Percentiles rank a stretch among this genome's conserved stretches.
Evolutionary conservation across 495 filamentous ascomycete species (phyloP).

Genomic region (Barbatosphaeria neglecta): DNA sequence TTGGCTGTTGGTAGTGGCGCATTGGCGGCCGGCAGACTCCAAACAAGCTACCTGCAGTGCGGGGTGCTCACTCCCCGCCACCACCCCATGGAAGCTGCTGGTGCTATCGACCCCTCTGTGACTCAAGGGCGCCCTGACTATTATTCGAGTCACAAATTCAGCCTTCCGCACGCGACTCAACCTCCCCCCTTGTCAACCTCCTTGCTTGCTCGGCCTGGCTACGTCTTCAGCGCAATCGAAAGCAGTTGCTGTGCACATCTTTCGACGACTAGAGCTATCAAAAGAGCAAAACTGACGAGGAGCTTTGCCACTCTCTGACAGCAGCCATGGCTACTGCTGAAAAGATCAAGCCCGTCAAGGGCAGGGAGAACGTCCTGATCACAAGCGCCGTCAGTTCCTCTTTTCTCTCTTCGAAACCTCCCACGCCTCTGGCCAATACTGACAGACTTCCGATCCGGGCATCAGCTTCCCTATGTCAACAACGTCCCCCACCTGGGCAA

Average conservation of each 20-base stretch:
- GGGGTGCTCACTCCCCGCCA: no score
- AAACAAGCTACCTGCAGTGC: no score
- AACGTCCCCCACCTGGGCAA: conserved; percentile 95
- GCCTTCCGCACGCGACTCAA: background rate
- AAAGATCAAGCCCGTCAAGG: conserved; percentile 14
- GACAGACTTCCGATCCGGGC: conserved; percentile 39
- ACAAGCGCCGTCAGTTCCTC: conserved; percentile 21
- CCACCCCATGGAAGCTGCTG: no score
- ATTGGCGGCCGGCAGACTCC: no score
- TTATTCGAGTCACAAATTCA: background rate
- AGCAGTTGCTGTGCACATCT: background rate
- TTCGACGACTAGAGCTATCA: no score
- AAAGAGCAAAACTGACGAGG: background rate
- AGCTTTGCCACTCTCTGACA: background rate
- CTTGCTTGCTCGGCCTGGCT: background rate
- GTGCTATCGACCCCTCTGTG: background rate
- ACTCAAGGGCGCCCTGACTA: background rate
- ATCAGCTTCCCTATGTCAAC: conserved; percentile 84
- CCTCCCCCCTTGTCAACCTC: background rate
- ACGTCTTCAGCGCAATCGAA: background rate
- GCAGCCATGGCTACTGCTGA: background rate
- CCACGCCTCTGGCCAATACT: background rate
- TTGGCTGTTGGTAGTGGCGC: no score
- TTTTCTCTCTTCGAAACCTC: conserved; percentile 8
- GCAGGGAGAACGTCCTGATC: conserved; percentile 40